phyloP scores from a whole-genome alignment of 257 asterid species.

The Knoxia roxburghii region DNA sequence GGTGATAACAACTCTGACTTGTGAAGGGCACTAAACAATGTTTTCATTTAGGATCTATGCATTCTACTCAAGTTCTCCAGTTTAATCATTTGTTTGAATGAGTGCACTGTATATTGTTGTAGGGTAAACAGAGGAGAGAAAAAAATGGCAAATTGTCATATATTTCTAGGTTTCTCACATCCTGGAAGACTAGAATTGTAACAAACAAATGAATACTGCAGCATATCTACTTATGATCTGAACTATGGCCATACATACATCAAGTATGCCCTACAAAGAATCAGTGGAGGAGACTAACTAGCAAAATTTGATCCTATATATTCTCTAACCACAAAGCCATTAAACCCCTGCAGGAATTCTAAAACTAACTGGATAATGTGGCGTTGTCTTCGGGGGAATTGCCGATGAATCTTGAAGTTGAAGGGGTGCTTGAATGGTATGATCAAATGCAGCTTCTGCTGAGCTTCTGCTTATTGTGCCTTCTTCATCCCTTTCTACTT shows the following conservation, averaged over 20 bases:
- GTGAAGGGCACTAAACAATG: no score
- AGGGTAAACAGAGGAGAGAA: no score
- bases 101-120: no score
- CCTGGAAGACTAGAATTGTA: not conserved
- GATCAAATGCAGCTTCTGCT: conserved; percentile 32
- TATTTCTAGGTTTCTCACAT: no score
- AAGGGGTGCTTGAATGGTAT: conserved; percentile 23
- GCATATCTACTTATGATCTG: not conserved
- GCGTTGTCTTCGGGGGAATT: conserved; percentile 19
- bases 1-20: no score
- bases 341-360: conserved; percentile 57
- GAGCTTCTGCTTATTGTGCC: conserved; percentile 20
- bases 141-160: no score
- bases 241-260: conserved; percentile 2
- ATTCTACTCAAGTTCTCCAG: no score
- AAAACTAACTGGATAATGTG: conserved; percentile 38
- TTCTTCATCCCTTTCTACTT: conserved; percentile 28
- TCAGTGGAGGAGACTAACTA: not conserved
- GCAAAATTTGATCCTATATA: conserved; percentile 26
- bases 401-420: conserved; percentile 23
- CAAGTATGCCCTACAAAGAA: conserved; percentile 13
- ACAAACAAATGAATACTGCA: conserved; percentile 12
- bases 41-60: no score
- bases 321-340: conserved; percentile 22
- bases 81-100: no score